Base-by-base conservation (phyloP, 164 flowering plant species). In the Aristolochia contorta region DNA sequence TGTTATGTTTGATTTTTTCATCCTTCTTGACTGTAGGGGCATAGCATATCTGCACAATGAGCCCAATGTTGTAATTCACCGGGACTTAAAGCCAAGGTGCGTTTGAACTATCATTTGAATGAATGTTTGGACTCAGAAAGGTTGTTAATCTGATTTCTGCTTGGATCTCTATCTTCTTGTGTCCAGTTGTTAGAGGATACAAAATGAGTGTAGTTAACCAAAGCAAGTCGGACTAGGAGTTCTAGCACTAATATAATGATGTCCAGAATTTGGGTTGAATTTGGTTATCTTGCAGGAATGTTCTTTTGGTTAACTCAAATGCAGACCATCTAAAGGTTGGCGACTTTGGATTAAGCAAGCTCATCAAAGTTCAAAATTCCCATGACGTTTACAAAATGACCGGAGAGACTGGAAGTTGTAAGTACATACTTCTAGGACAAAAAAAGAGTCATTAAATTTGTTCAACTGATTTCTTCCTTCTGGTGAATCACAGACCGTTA, bases 351-450 rank as follows among this genome's bases (percentile, higher is more conserved):
- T 68, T 91, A 32, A 94, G 99, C 79, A 94, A 94, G 80, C 99
- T 94, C 67, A 84, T 91, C 75, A 91, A 78, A 69, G 99, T 87
- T 64, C 85, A 89, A 66, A 79, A 91, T 70, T 82, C 96, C 62
- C 96, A 86, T 72, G 97, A 94, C 73, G 96, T 91, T 24, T 94
- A 94, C 77, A 94, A 91, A 77, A 78, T 91, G 99, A 94, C 99
- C 46, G 99, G 99, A 66, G 99, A 94, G 75, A 91, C 99, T 51
- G 99, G 99, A 75, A 94, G 99, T 70, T 94, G 99, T 94, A 65
- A 86, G 97, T 82, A 6, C 43, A 37, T 0, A 24, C 21, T 5
- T 46, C 47, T 64, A 21, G 12, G 52, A 32, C 16, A 46, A 27
- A 50, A 47, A 50, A 62, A 16, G 27, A n/a, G 49, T 23, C 16